These are phyloP conservation scores for Rhodotorula glutinis DNA, from an alignment of 1,284 basidiomycete genomes.

Conservation along the genomic window DNA sequence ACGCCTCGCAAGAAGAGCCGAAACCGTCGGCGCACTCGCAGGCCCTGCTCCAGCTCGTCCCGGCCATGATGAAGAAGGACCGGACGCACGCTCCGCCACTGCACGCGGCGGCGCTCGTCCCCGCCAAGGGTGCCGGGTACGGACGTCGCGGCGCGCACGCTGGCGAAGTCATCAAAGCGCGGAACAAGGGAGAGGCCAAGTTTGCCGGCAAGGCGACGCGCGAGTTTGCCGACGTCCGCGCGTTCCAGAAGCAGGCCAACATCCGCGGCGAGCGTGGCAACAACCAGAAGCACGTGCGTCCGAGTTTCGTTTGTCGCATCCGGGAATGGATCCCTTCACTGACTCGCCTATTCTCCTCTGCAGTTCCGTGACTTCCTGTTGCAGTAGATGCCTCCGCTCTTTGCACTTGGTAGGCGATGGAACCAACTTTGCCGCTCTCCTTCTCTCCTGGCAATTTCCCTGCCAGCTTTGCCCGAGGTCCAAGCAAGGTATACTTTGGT, in stretches of 20 bases:
- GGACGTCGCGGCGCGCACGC: conserved; percentile 57
- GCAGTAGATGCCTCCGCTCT: conserved; percentile 16
- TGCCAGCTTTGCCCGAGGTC: not conserved
- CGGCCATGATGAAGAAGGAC: conserved; percentile 32
- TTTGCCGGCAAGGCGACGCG: conserved; percentile 85
- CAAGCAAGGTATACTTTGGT: not conserved
- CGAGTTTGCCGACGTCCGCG: conserved; percentile 67
- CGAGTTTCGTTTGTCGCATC: not conserved
- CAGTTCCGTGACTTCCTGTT: conserved; percentile 33
- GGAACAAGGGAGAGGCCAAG: conserved; percentile 88
- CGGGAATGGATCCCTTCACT: not conserved
- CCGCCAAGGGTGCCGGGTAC: conserved; percentile 77
- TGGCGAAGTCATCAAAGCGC: conserved; percentile 80
- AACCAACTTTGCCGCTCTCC: not conserved
- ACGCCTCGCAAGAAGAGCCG: conserved; percentile 22
- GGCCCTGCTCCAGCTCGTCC: conserved; percentile 31
- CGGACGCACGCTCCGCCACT: conserved; percentile 33
- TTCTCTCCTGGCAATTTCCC: not conserved
- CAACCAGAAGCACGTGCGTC: conserved; percentile 37
- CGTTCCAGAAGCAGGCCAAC: conserved; percentile 16
- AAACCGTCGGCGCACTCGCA: conserved; percentile 35
- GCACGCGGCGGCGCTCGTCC: conserved; percentile 57
- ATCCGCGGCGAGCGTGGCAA: conserved; percentile 29
- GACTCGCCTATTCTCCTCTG: not conserved
- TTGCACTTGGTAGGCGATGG: not conserved